Percentiles rank a stretch among this genome's conserved stretches.
Conservation (phyloP, 257 asterid genomes). For the Penstemon newberryi region DNA sequence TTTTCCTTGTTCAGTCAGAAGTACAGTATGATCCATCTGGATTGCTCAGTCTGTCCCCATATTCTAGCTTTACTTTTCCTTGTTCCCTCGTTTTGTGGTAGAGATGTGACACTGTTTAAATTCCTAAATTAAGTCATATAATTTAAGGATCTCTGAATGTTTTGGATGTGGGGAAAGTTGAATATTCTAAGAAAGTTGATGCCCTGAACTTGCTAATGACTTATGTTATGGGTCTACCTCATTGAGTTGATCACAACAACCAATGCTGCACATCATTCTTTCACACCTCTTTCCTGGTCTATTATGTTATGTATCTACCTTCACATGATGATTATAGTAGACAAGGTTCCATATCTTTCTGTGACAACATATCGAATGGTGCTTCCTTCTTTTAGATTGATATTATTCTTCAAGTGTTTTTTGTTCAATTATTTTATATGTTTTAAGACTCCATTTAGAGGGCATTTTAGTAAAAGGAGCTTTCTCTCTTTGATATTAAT, state of each 20-base stretch:
- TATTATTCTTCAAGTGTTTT: not conserved
- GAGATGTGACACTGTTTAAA: conserved; percentile 1
- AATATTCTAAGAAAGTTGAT: not conserved
- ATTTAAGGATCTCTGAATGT: not conserved
- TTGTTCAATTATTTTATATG: not conserved
- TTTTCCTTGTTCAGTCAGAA: conserved; percentile 8
- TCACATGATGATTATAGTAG: conserved; percentile 5
- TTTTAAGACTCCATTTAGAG: not conserved
- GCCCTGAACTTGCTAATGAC: conserved; percentile 15
- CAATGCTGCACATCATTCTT: not conserved
- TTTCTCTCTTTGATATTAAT: not conserved
- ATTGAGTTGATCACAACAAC: too few species aligned
- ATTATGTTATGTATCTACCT: not conserved
- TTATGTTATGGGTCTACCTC: not conserved
- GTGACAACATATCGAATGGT: not conserved
- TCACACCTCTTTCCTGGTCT: conserved; percentile 5
- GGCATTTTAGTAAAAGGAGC: not conserved
- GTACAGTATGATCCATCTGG: not conserved
- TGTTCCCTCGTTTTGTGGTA: conserved; percentile 14
- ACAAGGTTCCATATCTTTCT: conserved; percentile 7
- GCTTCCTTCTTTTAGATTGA: conserved; percentile 2
- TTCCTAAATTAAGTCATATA: conserved; percentile 15
- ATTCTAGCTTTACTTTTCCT: conserved; percentile 1
- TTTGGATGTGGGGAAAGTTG: conserved; percentile 3
- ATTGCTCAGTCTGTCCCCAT: conserved; percentile 1